Conservation (phyloP, 202 grass and related monocot genomes). For the Musa balbisiana region DNA sequence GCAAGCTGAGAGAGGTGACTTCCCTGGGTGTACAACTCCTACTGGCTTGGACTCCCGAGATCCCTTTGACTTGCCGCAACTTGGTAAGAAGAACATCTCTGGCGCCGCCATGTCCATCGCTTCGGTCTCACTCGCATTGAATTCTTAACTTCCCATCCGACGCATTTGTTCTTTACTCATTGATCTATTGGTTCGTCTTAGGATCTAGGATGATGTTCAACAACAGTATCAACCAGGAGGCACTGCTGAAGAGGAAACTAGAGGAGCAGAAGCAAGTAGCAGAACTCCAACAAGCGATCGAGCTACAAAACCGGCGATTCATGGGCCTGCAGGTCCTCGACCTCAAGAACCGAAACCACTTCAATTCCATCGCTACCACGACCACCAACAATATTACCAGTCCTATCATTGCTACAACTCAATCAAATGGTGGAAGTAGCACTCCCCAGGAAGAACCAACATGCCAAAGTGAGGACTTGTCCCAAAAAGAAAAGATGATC, state of each 20-base stretch:
- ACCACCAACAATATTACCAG: background rate
- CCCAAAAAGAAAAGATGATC: no score
- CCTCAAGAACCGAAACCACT: conserved; percentile 11
- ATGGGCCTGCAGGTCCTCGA: conserved; percentile 21
- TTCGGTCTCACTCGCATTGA: background rate
- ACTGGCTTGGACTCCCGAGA: conserved; percentile 56
- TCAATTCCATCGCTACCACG: background rate
- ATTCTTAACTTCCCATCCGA: background rate
- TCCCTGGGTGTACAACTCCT: conserved; percentile 46
- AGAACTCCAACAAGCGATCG: conserved; percentile 14
- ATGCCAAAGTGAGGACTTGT: background rate
- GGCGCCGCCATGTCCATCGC: background rate
- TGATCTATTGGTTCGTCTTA: background rate
- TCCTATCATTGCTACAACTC: background rate
- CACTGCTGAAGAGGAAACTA: conserved; percentile 14
- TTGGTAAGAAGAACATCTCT: conserved; percentile 33
- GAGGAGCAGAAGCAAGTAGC: conserved; percentile 16
- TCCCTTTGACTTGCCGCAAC: conserved; percentile 56
- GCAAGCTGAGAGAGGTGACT: conserved; percentile 42
- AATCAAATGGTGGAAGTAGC: background rate
- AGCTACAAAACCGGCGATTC: conserved; percentile 9
- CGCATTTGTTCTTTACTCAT: background rate
- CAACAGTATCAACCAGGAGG: conserved; percentile 4
- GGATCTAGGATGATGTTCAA: conserved; percentile 13
- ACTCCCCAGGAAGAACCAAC: background rate